phyloP scores from a whole-genome alignment of 306 rosid species.

The Begonia masoniana region DNA sequence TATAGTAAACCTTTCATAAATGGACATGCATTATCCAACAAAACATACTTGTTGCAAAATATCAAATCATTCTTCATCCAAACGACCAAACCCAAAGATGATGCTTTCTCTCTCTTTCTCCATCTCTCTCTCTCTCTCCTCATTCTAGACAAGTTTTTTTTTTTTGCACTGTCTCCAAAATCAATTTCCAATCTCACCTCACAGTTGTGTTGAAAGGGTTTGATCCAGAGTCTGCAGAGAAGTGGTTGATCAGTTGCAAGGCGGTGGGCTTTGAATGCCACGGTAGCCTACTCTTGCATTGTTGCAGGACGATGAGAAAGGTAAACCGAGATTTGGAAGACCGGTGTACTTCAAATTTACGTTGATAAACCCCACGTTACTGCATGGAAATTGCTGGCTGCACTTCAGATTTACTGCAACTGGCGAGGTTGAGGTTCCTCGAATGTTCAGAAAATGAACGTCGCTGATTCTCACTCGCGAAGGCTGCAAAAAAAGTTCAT shows the following conservation, averaged over 20 bases:
- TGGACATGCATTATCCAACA: no score
- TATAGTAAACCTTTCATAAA: no score
- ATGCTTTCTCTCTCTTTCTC: no score
- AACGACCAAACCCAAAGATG: no score
- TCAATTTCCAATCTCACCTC: no score
- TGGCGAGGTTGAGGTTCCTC: conserved; percentile 1
- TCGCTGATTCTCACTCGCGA: conserved; percentile 10
- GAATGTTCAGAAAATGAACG: conserved; percentile 7
- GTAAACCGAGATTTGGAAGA: not conserved
- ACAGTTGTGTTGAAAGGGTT: not conserved
- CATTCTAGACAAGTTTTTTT: no score
- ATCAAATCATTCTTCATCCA: no score
- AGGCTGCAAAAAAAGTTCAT: not conserved
- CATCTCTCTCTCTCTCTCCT: no score
- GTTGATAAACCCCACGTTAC: conserved; percentile 3
- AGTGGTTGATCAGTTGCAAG: conserved; percentile 8
- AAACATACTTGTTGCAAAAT: no score
- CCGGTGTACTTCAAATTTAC: conserved; percentile 4
- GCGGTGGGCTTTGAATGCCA: conserved; percentile 10
- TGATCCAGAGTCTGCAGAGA: not conserved
- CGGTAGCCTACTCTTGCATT: conserved; percentile 14
- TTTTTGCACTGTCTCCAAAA: no score
- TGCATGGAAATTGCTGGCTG: conserved; percentile 11
- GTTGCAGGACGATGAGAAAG: not conserved
- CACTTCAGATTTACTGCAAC: conserved; percentile 4